Evolutionary conservation across 805 yeast genomes (phyloP).

Genomic region (Zygosaccharomyces kombuchaensis): DNA sequence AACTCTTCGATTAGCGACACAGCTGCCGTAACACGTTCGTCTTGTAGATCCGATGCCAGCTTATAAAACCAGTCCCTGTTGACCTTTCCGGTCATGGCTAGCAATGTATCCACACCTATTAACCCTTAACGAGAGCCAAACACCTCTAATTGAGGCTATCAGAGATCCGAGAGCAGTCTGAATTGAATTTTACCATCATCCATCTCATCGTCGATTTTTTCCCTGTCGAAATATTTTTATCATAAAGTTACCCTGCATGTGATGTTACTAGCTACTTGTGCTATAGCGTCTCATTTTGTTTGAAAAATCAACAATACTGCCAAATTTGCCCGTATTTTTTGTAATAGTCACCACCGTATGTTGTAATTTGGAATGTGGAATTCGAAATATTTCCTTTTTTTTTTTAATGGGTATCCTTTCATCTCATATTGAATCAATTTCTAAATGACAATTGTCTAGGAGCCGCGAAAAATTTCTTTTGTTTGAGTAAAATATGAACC

Average conservation of each 20-base stretch:
- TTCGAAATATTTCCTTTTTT: no score
- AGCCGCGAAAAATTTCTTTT: no score
- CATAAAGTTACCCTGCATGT: not conserved
- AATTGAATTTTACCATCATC: not conserved
- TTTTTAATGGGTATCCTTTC: no score
- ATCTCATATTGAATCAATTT: no score
- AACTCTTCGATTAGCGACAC: constrained; percentile 60
- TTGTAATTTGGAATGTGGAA: no score
- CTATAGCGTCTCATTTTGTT: no score
- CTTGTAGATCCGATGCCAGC: constrained; percentile 70
- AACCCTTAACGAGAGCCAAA: not conserved
- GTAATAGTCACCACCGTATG: no score
- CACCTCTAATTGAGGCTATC: not conserved
- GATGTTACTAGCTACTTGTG: no score
- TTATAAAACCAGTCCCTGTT: constrained; percentile 73
- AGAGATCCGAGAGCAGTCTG: not conserved
- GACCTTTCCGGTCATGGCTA: constrained; percentile 33
- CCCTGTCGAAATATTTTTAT: not conserved
- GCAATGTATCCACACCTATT: not conserved
- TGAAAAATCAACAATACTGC: no score
- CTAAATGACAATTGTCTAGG: no score
- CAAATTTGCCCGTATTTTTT: no score
- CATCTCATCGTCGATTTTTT: not conserved
- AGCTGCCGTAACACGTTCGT: constrained; percentile 71
- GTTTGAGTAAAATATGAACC: no score